Evolutionary conservation across 805 yeast species (phyloP), one percentile per base, ranked within the genome.

Genomic region (Nakazawaea ambrosiae): DNA sequence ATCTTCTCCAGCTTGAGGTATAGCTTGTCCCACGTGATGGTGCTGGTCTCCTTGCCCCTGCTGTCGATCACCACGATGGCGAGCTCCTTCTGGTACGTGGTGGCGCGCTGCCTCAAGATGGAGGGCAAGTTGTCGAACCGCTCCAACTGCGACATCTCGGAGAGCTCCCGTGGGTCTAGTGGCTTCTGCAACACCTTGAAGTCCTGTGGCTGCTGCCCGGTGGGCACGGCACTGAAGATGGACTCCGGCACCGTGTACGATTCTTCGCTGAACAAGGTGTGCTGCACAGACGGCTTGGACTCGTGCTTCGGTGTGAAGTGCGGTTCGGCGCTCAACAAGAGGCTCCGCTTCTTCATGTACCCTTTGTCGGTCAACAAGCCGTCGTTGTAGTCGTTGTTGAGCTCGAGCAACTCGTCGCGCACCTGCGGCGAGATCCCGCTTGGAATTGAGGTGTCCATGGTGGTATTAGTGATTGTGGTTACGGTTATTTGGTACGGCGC

Each of bases 1-100:
- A 92, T 80, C 50, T 84, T 87, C 52, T 87, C 95, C 0, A 97
- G 82, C 48, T 81, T 75, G 28, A 80, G 56, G 45, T 86, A 83
- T 12, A 92, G 65, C 52, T 86, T 88, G 41, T 86, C 96, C 98
- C 98, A 92, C 1, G 90, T 68, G 11, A 90, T 81, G 1, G 82
- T 62, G 25, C 67, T 67, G 1, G 73, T 65, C 50, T 89, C 97
- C 53, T 86, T 89, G 5, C 96, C 97, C 47, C 75, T 82, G 3
- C 70, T 53, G 52, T 88, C 96, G 11, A 92, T 63, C 2, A 78
- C 72, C 31, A 79, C 59, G 28, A 90, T 67, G 0, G 97, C 96
- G 8, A 68, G 64, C 39, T 84, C 88, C 37, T 75, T 75, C 14
- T 71, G 70, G 44, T 78, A 78, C 4, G 75, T 60, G 14, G 70